Evolutionary conservation across 1,284 basidiomycete genomes (phyloP).

Genomic region (Porphyrellus sp.): DNA sequence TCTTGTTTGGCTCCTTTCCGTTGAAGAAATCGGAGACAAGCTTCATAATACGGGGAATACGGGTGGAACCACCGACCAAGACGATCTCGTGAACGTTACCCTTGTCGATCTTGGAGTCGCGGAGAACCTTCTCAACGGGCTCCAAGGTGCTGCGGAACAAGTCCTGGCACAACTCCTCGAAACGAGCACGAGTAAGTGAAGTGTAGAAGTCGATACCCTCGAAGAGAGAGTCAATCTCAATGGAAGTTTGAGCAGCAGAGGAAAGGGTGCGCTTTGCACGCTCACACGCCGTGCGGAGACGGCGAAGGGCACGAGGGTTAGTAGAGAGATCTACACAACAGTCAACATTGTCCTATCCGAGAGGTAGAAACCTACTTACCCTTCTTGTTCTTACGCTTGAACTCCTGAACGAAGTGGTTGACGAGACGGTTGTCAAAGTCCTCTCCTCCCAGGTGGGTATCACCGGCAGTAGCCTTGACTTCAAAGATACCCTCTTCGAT

Average conservation of each 20-base stretch:
- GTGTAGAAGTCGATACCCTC: slow-evolving; percentile 99
- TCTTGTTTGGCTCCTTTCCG: slow-evolving; percentile 94
- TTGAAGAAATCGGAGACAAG: slow-evolving; percentile 99
- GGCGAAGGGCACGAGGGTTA: slow-evolving; percentile 94
- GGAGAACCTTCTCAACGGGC: slow-evolving; percentile 97
- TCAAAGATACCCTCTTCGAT: slow-evolving; percentile 99
- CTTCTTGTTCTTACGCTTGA: slow-evolving; percentile 99
- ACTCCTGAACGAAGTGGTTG: slow-evolving; percentile 97
- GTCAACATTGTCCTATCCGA: slow-evolving; percentile 20
- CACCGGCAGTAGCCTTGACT: slow-evolving; percentile 98
- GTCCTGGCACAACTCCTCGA: slow-evolving; percentile 97
- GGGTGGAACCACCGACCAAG: slow-evolving; percentile 96
- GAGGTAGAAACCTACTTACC: slow-evolving; percentile 42
- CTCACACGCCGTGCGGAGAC: slow-evolving; percentile 96
- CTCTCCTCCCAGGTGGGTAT: slow-evolving; percentile 98
- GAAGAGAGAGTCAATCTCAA: slow-evolving; percentile 97
- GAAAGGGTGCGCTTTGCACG: slow-evolving; percentile 99
- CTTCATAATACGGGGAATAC: slow-evolving; percentile 98
- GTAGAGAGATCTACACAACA: slow-evolving; percentile 68
- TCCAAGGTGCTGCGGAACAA: slow-evolving; percentile 97
- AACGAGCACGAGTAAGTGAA: slow-evolving; percentile 95
- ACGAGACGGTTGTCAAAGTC: slow-evolving; percentile 99
- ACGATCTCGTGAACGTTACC: slow-evolving; percentile 94
- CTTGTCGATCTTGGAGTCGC: slow-evolving; percentile 98
- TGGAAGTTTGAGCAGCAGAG: slow-evolving; percentile 93